Evolutionary conservation across 2,329 filamentous ascomycete genomes (phyloP), one percentile per base, ranked within the genome.

Genomic region (Penicillium freii): DNA sequence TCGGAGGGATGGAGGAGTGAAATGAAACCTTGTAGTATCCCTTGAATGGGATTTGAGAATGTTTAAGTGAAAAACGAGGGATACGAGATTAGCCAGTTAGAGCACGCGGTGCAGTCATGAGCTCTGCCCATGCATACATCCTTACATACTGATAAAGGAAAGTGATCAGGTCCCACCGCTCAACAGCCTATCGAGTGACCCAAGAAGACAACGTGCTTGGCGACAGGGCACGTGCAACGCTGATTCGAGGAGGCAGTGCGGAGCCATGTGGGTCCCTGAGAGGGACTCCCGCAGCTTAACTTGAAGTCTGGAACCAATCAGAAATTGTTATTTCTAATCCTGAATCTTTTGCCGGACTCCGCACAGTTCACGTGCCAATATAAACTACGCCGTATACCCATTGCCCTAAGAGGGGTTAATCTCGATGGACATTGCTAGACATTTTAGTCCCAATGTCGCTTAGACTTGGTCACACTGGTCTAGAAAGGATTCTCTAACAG

Each of bases 121-220:
- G 42, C 33, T 17, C 17, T 29, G 34, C 15, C 25, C 29, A 48
- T 25, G 25, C 34, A 52, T 57, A 3, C 29, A 43, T 25, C 38
- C 49, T 43, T 13, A 15, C 27, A 15, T 27, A 25, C 36, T 8
- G 10, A 27, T n/a, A 27, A 19, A 52, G 56, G 56, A 52, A 54
- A 51, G 33, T 48, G 45, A 56, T 56, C 39, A 54, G 29, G 46
- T 47, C 38, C 36, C n/a, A 23, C 36, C 42, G 38, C 46, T 33
- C 42, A 56, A 56, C 52, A 61, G 54, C 57, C 63, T 58, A 57
- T 65, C 50, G 50, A 62, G 57, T 52, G 51, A 54, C 23, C 23
- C 38, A 49, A 39, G 38, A 42, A 42, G 31, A 58, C 55, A 66
- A 65, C 65, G 65, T 67, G 65, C 65, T 60, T 63, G 61, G 63